Base-by-base conservation (phyloP, 495 filamentous ascomycete genomes). In the Penicillium dipodomyicola region DNA sequence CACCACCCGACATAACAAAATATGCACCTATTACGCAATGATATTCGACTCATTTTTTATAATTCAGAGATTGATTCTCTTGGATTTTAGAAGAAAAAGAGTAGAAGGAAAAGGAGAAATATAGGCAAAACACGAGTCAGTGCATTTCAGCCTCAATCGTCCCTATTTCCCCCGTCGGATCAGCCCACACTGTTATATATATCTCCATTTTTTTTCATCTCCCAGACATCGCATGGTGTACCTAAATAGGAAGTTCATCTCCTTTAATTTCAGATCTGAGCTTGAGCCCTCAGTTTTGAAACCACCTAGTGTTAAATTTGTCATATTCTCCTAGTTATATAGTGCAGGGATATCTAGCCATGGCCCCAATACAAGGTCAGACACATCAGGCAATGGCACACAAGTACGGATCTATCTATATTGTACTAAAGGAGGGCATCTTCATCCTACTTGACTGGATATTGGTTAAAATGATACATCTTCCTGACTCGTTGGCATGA, bases 181-280 rank as follows among this genome's bases (percentile, higher is more conserved):
- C 44, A 47, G 44, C 44, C 44, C 44, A 47, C 27, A 47, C 44
- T 46, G 29, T 29, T 46, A 15, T 17, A 8, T 46, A 9, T 29
- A n/a, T 29, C 12, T 25, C 14, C 23, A 20, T 23, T 14, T 23
- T 19, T 43, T 23, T 0, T n/a, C n/a, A 29, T 43, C 22, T 23
- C 9, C 1, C 43, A 5, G 23, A 25, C 23, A 46, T 46, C 44
- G 30, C 15, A 46, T 46, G 44, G 17, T 46, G 25, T 8, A 15
- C 2, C 44, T 25, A 6, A 46, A 17, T 23, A 29, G 44, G 25
- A n/a, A 46, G 5, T 15, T n/a, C 25, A 5, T 1, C 23, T n/a
- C 8, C 25, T 17, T 43, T 43, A 10, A 46, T 29, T 42, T 9
- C 7, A 43, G 41, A 5, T 15, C 14, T 5, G 5, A 14, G 32